Evolutionary conservation across 2,329 filamentous ascomycete genomes (phyloP), one percentile per base, ranked within the genome.

Genomic region (Alternaria sp.): DNA sequence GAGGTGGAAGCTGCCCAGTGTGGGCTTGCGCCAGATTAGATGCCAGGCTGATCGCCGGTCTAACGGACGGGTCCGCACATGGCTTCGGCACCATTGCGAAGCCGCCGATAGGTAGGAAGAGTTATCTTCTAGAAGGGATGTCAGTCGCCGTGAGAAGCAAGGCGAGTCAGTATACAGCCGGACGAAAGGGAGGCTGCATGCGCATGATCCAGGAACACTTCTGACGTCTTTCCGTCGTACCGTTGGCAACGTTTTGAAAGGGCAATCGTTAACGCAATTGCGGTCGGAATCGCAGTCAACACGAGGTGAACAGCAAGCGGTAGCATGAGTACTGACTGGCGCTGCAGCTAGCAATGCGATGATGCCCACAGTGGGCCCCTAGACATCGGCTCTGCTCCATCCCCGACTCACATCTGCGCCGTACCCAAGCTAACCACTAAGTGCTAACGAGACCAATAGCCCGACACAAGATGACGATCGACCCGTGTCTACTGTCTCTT

Each of bases 21-120:
- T 52, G 51, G 44, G 42, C 40, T 46, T 39, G 51, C 51, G 44
- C 44, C 24, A 45, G 31, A 26, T 24, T 29, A 40, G 54, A 49
- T 55, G 51, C 54, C 54, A 61, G 29, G 54, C 61, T 61, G 49
- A 62, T 63, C 57, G 57, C 31, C 61, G 17, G 37, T 45, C 56
- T 59, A 59, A 48, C 52, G 53, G 52, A 51, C 50, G 61, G 58
- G 56, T 62, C 58, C 51, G 56, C 51, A 56, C 58, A 55, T 44
- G 50, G 58, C 39, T 46, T 58, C 62, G 63, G 63, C 59, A 56
- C 26, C 34, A 59, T 51, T 59, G 21, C 58, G 63, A 66, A 67
- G 56, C 58, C 56, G 46, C 55, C 58, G 56, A 59, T 37, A 50
- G 53, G 50, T 37, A 50, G 53, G 50, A 50, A 50, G 56, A 55